phyloP scores from a whole-genome alignment of 2,329 filamentous ascomycete species.

The Exophiala aquamarina region DNA sequence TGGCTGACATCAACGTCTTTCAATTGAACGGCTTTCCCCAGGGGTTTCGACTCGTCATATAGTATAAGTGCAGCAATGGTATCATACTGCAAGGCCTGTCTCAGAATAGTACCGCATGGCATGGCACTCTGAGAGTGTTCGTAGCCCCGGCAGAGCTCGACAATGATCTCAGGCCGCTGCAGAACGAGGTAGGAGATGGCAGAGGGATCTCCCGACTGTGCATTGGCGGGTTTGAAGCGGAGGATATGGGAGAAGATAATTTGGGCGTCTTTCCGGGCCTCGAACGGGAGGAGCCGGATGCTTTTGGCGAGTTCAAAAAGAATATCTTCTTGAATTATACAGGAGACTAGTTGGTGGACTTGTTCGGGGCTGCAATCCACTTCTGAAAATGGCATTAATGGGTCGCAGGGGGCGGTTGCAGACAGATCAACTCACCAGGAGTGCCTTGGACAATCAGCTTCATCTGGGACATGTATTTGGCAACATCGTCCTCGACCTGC shows the following conservation, averaged over 20 bases:
- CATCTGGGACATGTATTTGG: slow-evolving; percentile 84
- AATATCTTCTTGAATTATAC: slow-evolving; percentile 85
- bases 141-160: slow-evolving; percentile 86
- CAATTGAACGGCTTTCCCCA: slow-evolving; percentile 73
- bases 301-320: slow-evolving; percentile 79
- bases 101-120: slow-evolving; percentile 82
- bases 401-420: slow-evolving; percentile 15
- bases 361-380: slow-evolving; percentile 82
- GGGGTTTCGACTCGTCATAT: slow-evolving; percentile 80
- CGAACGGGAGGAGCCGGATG: slow-evolving; percentile 85
- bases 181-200: slow-evolving; percentile 87
- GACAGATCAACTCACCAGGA: slow-evolving; percentile 62
- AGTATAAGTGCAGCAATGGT: slow-evolving; percentile 86
- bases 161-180: slow-evolving; percentile 79
- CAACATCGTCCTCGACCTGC: slow-evolving; percentile 34
- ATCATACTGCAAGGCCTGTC: slow-evolving; percentile 89
- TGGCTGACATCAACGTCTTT: slow-evolving; percentile 74
- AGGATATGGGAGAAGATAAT: slow-evolving; percentile 95
- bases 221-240: slow-evolving; percentile 73
- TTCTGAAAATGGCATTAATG: slow-evolving; percentile 56
- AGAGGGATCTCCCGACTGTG: slow-evolving; percentile 68
- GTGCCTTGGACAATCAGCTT: slow-evolving; percentile 92
- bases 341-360: slow-evolving; percentile 79
- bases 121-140: slow-evolving; percentile 88
- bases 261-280: slow-evolving; percentile 92